These are phyloP conservation scores for Radiomyces spectabilis DNA, from an alignment of 192 early-diverging fungal species.

Conservation along the genomic window DNA sequence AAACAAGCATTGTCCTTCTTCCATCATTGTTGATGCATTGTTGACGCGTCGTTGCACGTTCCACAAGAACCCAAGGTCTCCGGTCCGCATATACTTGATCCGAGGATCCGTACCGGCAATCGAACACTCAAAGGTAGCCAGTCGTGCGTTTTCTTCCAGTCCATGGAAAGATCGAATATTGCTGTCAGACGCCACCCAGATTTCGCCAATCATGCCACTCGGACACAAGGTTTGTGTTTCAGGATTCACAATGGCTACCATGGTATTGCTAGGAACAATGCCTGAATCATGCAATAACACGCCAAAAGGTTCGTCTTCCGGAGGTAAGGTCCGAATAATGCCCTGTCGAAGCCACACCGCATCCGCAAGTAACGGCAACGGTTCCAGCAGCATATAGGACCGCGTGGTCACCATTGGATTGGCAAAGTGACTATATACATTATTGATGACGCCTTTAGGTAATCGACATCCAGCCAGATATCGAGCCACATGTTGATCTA, in stretches of 20 bases:
- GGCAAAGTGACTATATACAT: conserved; percentile 65
- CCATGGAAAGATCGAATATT: conserved; percentile 43
- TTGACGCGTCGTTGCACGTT: conserved; percentile 38
- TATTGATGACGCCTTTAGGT: conserved; percentile 60
- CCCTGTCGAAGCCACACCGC: conserved; percentile 58
- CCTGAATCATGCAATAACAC: conserved; percentile 63
- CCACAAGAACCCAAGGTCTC: conserved; percentile 79
- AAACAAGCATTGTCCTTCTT: conserved; percentile 65
- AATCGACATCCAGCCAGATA: conserved; percentile 57
- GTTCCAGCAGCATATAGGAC: conserved; percentile 70
- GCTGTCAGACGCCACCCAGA: conserved; percentile 70
- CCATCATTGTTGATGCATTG: conserved; percentile 28
- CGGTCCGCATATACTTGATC: conserved; percentile 68
- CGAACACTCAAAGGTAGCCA: conserved; percentile 32
- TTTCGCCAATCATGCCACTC: conserved; percentile 72
- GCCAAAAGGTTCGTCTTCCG: conserved; percentile 44
- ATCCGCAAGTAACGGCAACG: conserved; percentile 60
- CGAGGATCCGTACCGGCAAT: conserved; percentile 53
- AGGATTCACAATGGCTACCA: conserved; percentile 81
- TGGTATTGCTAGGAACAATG: conserved; percentile 67
- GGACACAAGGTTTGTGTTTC: conserved; percentile 60
- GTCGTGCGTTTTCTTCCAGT: conserved; percentile 27
- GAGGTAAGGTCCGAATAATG: conserved; percentile 47
- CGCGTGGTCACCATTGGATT: conserved; percentile 78
- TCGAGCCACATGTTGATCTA: conserved; percentile 46